Base-by-base conservation (phyloP, 257 asterid genomes). In the Solanum piurae region DNA sequence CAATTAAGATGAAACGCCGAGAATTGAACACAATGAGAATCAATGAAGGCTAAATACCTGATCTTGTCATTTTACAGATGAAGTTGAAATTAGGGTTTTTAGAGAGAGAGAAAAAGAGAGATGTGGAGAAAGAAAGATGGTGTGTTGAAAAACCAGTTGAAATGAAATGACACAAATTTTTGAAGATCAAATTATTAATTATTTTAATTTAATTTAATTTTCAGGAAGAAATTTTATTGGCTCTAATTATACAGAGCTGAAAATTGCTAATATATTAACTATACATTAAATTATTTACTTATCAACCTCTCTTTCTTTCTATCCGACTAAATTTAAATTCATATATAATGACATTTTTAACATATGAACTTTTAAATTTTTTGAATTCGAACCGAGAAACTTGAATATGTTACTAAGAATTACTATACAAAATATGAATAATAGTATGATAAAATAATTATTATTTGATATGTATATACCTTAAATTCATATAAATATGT, bases 51-150 rank as follows among this genome's bases (percentile, higher is more conserved):
- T 89, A 80, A 90, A 91, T 91, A 87, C 92, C 90, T 89, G 94
- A 92, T 91, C 91, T 85, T 83, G 86, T 40, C 92, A 91, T 91
- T 88, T 87, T 83, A 27, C 86, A 74, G 89, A 90, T 60, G 68
- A 84, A 88, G 92, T 85, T 87, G 90, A 88, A 88, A 88, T 94
- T 92, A 94, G 98, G 97, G 92, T 95, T 93, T 92, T 87, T 86
- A 73, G 88, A 88, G 87, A 88, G 88, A 79, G 87, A 83, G 73
- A 83, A 62, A 62, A 62, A 23, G 71, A 62, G 85, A 87, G 88
- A 37, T 21, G 85, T 71, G 89, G 69, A 72, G 90, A 37, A 83
- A 77, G 85, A 83, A 87, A 89, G 85, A 85, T 75, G 86, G 88
- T 84, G 33, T 89, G 89, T 46, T 72, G 52, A 72, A 79, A 88